phyloP scores from a whole-genome alignment of 2,329 filamentous ascomycete genomes.

The Grosmannia huntii region DNA sequence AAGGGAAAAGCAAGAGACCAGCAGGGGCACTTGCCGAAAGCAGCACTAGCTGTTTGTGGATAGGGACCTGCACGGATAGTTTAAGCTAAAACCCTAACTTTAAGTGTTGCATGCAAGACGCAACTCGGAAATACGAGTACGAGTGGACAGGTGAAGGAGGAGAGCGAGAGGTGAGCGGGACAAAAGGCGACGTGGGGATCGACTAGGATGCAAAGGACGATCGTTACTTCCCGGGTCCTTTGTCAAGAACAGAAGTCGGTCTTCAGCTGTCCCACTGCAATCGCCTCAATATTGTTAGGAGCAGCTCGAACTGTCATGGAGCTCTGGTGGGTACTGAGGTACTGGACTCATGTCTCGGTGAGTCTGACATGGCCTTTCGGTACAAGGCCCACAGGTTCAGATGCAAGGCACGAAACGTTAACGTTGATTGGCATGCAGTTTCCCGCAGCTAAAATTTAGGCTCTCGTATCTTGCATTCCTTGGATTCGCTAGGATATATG shows the following conservation, averaged over 20 bases:
- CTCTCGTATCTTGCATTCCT: neutral
- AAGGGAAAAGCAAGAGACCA: neutral
- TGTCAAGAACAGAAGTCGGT: no score
- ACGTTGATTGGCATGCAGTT: neutral
- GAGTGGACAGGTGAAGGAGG: neutral
- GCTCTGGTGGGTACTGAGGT: neutral
- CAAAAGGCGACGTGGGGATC: neutral
- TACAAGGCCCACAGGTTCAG: neutral
- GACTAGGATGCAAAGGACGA: neutral
- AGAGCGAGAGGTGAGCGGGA: neutral
- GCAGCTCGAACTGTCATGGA: neutral
- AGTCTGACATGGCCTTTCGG: neutral
- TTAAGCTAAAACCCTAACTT: neutral
- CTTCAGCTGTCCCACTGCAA: neutral
- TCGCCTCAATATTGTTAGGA: neutral
- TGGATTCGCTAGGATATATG: neutral
- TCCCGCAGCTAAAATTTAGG: neutral
- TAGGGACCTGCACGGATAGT: neutral
- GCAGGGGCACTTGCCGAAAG: neutral
- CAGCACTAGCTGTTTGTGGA: neutral
- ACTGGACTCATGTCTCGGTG: neutral
- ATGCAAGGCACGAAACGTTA: neutral
- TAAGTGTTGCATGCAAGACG: neutral
- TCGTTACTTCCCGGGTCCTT: neutral
- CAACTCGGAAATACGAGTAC: neutral